Evolutionary conservation across 2,329 filamentous ascomycete genomes (phyloP).

Genomic region (Dichotomopilus funicola): DNA sequence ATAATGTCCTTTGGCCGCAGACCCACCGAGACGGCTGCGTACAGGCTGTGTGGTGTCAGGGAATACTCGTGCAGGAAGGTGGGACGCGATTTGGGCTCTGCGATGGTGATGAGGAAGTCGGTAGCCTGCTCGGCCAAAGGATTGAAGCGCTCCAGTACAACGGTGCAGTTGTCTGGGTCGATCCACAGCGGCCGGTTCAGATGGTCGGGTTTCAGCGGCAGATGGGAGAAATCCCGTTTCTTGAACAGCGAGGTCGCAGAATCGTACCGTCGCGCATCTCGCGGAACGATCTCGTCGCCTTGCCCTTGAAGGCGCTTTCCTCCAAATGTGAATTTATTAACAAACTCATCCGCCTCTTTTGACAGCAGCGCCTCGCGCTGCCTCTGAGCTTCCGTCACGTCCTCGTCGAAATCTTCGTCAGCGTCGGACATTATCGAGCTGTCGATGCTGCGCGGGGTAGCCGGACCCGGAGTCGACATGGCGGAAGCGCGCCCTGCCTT

Average conservation of each 20-base stretch:
- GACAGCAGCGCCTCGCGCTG: slow-evolving; percentile 49
- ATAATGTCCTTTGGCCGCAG: slow-evolving; percentile 85
- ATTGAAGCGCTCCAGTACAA: slow-evolving; percentile 92
- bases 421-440: slow-evolving; percentile 31
- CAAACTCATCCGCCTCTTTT: slow-evolving; percentile 55
- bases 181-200: slow-evolving; percentile 90
- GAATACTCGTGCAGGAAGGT: slow-evolving; percentile 90
- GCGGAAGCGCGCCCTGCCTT: slow-evolving; percentile 53
- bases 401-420: slow-evolving; percentile 47
- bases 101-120: slow-evolving; percentile 92
- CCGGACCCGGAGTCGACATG: slow-evolving; percentile 54
- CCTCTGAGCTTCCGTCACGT: slow-evolving; percentile 42
- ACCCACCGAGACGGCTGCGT: slow-evolving; percentile 93
- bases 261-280: slow-evolving; percentile 21
- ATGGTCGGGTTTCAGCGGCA: slow-evolving; percentile 81
- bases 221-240: slow-evolving; percentile 66
- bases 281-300: slow-evolving; percentile 7
- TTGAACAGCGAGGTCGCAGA: slow-evolving; percentile 29
- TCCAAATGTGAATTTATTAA: slow-evolving; percentile 26
- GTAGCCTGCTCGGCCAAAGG: slow-evolving; percentile 80
- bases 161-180: slow-evolving; percentile 74
- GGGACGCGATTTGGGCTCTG: slow-evolving; percentile 85
- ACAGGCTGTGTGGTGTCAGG: slow-evolving; percentile 85
- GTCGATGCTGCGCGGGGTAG: slow-evolving; percentile 52
- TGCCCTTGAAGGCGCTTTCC: slow-evolving; percentile 41